Evolutionary conservation across 2,329 filamentous ascomycete species (phyloP).

Genomic region (Alternaria atra): DNA sequence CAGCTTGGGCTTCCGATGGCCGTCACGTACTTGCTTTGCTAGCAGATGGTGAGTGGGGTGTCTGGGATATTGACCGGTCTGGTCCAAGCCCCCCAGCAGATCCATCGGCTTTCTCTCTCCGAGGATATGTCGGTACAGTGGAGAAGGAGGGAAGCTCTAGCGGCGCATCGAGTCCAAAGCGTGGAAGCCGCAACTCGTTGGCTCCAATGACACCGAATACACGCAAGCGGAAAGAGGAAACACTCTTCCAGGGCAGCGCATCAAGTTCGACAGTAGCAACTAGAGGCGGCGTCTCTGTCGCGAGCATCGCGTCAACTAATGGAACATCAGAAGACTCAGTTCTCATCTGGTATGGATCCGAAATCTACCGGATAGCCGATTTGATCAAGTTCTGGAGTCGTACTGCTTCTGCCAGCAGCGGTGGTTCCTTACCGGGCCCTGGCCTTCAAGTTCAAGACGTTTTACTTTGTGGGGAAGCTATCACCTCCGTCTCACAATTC

Average conservation of each 20-base stretch:
- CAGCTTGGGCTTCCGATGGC: slow-evolving; percentile 58
- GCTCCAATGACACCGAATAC: slow-evolving; percentile 63
- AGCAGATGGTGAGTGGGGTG: slow-evolving; percentile 62
- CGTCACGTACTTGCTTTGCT: slow-evolving; percentile 58
- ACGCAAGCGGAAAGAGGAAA: slow-evolving; percentile 55
- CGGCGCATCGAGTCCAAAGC: slow-evolving; percentile 42
- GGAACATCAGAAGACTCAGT: slow-evolving; percentile 56
- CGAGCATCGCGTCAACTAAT: slow-evolving; percentile 38
- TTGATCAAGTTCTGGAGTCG: slow-evolving; percentile 57
- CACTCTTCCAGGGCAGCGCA: slow-evolving; percentile 55
- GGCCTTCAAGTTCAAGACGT: slow-evolving; percentile 55
- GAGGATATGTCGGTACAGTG: slow-evolving; percentile 46
- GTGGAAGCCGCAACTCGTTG: slow-evolving; percentile 49
- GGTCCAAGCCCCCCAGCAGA: slow-evolving; percentile 43
- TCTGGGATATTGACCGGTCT: slow-evolving; percentile 58
- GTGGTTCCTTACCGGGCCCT: slow-evolving; percentile 52
- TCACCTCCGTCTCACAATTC: slow-evolving; percentile 57
- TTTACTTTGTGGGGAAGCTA: slow-evolving; percentile 53
- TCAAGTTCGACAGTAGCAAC: slow-evolving; percentile 42
- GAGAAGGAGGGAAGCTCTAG: slow-evolving; percentile 33
- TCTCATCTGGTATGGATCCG: slow-evolving; percentile 57
- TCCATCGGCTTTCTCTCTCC: slow-evolving; percentile 46
- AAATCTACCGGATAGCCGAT: slow-evolving; percentile 57
- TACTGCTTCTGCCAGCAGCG: slow-evolving; percentile 44
- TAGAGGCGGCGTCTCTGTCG: slow-evolving; percentile 56